phyloP scores from a whole-genome alignment of 1,284 basidiomycete genomes.

The Rhodotorula sp. region DNA sequence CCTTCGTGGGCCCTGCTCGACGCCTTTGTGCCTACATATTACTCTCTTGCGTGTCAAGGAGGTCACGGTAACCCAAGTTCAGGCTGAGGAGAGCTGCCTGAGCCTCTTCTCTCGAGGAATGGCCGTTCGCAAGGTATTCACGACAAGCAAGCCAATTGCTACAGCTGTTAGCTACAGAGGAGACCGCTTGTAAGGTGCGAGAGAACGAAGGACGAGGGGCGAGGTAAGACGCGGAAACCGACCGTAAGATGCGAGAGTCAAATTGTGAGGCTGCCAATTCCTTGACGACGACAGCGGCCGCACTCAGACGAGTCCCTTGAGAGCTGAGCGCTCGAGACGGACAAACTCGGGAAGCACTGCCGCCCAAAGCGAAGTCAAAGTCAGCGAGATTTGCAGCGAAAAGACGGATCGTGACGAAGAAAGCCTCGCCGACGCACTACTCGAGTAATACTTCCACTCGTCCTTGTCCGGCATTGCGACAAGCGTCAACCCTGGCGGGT shows the following conservation, averaged over 20 bases:
- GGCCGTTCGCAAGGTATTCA: no score
- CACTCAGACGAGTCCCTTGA: conserved; percentile 12
- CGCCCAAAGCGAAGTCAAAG: no score
- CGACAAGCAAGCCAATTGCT: no score
- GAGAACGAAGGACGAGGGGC: background rate
- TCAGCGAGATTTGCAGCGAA: background rate
- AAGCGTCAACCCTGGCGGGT: conserved; percentile 16
- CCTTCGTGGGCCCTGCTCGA: no score
- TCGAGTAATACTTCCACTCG: conserved; percentile 27
- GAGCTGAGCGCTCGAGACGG: conserved; percentile 10
- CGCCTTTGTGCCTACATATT: no score
- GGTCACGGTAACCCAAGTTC: no score
- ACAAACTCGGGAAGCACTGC: conserved; percentile 26
- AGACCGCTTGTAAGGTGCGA: background rate
- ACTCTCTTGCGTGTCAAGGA: no score
- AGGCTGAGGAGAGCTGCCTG: no score
- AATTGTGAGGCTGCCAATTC: background rate
- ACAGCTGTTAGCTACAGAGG: background rate
- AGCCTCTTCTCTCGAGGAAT: no score
- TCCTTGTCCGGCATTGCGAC: conserved; percentile 27
- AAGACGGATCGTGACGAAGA: background rate
- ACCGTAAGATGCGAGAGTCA: no score
- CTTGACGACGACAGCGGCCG: background rate
- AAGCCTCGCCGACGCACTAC: conserved; percentile 8
- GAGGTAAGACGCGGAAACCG: background rate